Evolutionary conservation across 2,329 filamentous ascomycete species (phyloP), one percentile per base, ranked within the genome.

Genomic region (Neopestalotiopsis rosae): DNA sequence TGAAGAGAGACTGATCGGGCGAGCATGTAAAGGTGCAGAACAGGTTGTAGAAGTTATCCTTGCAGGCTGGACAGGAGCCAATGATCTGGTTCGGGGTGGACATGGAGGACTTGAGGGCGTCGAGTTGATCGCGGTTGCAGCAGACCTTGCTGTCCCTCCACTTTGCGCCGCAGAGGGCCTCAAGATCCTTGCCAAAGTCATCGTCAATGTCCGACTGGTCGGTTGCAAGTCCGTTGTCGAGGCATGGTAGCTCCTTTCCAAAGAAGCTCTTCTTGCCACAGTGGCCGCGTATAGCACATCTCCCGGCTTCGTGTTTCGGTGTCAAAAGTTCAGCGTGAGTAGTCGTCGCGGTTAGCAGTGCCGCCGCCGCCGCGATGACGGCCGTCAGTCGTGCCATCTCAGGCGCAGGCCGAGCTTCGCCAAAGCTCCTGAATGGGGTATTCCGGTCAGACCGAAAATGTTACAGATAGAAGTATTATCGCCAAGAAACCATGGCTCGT

Each of bases 1-100:
- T 86, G 77, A 99, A 99, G 0, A 97, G 85, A 0, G 94, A 98
- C 79, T 99, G 96, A 76, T 99, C 92, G 5, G 97, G 95, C 4
- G 96, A 99, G 84, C 97, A 99, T 2, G 95, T 98, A 78, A 99
- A 98, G 4, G 94, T 97, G 83, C 96, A 99, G 81, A 99, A 99
- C 59, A 97, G 86, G 83, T 99, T 97, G 86, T 94, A 98, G 85
- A 99, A 99, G 85, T 99, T 99, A 76, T 95, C 92, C 81, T 96
- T 97, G 88, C 96, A 99, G 40, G 97, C 96, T 1, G 96, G 96
- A 79, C 96, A 99, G 10, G 94, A 94, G 32, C 94, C 91, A 78
- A 99, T 94, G 77, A 99, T 92, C 69, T 92, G 90, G 74, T 95
- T 94, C 1, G 94, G 95, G 28, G 94, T 94, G 73, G 93, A 92